These are phyloP conservation scores for Casuarina equisetifolia DNA, from an alignment of 306 rosid species.

Conservation along the genomic window DNA sequence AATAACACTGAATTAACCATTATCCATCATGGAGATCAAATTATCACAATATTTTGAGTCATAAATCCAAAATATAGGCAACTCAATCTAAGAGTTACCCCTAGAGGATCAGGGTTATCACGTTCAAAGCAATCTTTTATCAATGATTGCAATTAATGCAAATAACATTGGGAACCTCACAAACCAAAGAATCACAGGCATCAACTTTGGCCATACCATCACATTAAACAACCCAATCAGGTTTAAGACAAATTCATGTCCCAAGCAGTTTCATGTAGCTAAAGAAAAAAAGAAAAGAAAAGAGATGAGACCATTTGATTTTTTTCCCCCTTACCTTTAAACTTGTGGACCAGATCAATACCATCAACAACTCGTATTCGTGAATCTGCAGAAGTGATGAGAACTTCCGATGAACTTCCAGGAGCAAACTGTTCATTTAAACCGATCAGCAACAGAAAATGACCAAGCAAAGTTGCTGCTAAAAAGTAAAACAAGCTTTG, in stretches of 20 bases:
- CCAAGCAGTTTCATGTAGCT: conserved; percentile 11
- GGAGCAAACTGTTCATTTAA: conserved; percentile 84
- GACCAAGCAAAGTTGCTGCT: conserved; percentile 19
- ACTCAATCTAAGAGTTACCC: neutral
- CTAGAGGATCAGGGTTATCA: neutral
- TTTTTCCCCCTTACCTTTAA: conserved; percentile 64
- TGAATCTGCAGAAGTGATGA: conserved; percentile 95
- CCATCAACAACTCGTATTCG: conserved; percentile 90
- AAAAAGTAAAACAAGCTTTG: conserved; percentile 24
- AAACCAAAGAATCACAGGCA: neutral
- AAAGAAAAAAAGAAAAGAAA: conserved; percentile 15
- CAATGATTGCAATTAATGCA: neutral
- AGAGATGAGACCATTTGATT: conserved; percentile 12
- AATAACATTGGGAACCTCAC: neutral
- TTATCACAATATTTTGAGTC: neutral
- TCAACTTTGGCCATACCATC: neutral
- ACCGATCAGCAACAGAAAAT: conserved; percentile 37
- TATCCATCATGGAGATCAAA: conserved; percentile 1
- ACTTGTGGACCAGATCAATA: conserved; percentile 81
- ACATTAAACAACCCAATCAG: neutral
- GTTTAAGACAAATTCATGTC: neutral
- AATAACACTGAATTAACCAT: neutral
- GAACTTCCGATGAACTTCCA: conserved; percentile 91
- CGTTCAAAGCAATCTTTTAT: neutral
- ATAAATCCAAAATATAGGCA: neutral